phyloP scores from a whole-genome alignment of 805 yeast genomes.

The Candida nanaspora region DNA sequence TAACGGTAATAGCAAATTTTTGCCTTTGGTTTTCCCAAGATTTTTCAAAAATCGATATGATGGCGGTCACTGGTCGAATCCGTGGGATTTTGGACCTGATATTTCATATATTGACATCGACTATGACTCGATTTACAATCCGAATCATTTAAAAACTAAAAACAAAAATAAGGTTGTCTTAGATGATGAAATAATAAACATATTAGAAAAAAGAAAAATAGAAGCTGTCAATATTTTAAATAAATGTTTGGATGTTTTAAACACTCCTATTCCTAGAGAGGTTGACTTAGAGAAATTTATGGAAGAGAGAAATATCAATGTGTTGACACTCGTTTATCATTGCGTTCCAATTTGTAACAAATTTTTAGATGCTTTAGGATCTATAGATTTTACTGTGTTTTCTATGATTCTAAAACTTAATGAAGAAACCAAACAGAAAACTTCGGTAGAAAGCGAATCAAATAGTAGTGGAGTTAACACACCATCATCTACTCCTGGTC shows the following conservation, averaged over 20 bases:
- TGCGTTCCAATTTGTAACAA: constrained; percentile 41
- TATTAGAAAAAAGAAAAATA: constrained; percentile 27
- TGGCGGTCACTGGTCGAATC: constrained; percentile 78
- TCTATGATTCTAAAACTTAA: constrained; percentile 23
- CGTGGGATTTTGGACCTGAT: constrained; percentile 31
- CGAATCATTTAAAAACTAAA: constrained; percentile 2
- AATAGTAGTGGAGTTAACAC: not conserved
- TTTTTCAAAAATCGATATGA: constrained; percentile 58
- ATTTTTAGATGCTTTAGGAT: constrained; percentile 46
- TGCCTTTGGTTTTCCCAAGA: constrained; percentile 68
- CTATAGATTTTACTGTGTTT: constrained; percentile 55
- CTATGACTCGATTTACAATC: constrained; percentile 31
- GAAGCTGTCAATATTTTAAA: constrained; percentile 32
- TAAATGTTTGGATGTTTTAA: constrained; percentile 35
- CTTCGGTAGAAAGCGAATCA: constrained; percentile 4
- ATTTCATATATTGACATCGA: constrained; percentile 34
- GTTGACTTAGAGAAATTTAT: constrained; percentile 15
- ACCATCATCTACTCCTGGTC: not conserved
- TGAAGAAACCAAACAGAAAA: constrained; percentile 6
- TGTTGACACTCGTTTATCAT: constrained; percentile 47
- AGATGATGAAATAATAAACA: constrained; percentile 39
- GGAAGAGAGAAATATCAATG: constrained; percentile 41
- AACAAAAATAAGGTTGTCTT: constrained; percentile 34
- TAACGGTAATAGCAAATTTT: constrained; percentile 13
- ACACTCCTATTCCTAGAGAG: constrained; percentile 27